Base-by-base conservation (phyloP, 1,284 basidiomycete genomes). In the Boletus smithii region DNA sequence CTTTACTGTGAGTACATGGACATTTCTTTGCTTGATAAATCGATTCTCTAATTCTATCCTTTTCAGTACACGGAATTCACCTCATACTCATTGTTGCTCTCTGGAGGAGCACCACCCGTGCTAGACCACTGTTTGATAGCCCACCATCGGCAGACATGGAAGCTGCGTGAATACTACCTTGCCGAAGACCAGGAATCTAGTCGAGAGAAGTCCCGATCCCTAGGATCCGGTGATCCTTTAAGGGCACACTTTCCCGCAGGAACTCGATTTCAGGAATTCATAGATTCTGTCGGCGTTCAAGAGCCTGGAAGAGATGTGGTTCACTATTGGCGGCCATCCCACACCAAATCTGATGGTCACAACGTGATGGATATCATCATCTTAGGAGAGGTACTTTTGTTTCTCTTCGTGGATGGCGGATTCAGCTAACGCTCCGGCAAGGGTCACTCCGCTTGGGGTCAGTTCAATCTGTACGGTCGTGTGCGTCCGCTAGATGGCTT, bases 401-500 rank as follows among this genome's bases (percentile, higher is more conserved):
- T 17, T 31, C 30, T 30, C 24, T 48, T 42, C 42, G 27, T 26
- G 33, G n/a, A 14, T 9, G 23, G 3, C 24, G 8, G 11, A 3
- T 47, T 30, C 2, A 30, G 43, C 44, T 50, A n/a, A 60, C 32
- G 23, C 6, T 14, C 34, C 40, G 24, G 4, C 20, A 51, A 88
- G 83, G 87, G 86, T 9, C 87, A 89, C 63, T 89, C 87, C 4
- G 79, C 85, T 22, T 89, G 86, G 87, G 86, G 86, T 17, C 81
- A 87, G 56, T 89, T 88, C 63, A 82, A 73, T 46, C 65, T 89
- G 16, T 65, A 81, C 8, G 86, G 87, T 32, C 77, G 84, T 11
- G 73, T 89, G 26, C 72, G 87, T 45, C 78, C 83, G 20, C 76
- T 73, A 53, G 86, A 89, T 59, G 86, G 87, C 3, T 78, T 87